Conservation (phyloP, 1,139 yeast genomes). For the Saccharomyces hybrid region DNA sequence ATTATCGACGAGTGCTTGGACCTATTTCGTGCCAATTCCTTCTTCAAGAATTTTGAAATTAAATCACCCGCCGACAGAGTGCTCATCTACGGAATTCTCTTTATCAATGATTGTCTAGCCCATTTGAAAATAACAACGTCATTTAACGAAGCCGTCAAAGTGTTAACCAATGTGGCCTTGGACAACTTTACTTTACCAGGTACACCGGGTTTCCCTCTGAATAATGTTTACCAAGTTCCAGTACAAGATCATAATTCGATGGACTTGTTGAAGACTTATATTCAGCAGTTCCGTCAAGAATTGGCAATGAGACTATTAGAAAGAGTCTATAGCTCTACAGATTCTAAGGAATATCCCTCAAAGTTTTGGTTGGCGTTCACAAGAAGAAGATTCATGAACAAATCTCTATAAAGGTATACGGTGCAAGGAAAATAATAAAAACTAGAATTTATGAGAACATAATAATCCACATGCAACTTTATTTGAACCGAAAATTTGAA, state of each 20-base stretch:
- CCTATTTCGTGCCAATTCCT: conserved; percentile 89
- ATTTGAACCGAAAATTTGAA: conserved; percentile 4
- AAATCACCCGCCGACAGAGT: conserved; percentile 92
- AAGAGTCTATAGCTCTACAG: conserved; percentile 51
- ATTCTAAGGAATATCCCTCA: conserved; percentile 45
- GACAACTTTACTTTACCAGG: conserved; percentile 93
- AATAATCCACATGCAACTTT: background rate
- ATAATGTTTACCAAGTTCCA: conserved; percentile 62
- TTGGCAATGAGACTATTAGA: conserved; percentile 71
- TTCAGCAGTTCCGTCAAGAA: conserved; percentile 92
- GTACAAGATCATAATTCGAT: conserved; percentile 70
- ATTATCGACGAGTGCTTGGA: conserved; percentile 86
- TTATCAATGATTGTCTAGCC: conserved; percentile 74
- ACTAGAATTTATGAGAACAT: too few species aligned
- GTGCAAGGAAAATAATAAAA: too few species aligned
- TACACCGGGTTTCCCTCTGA: conserved; percentile 87
- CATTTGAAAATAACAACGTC: conserved; percentile 43
- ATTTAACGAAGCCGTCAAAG: conserved; percentile 60
- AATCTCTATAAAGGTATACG: conserved; percentile 35
- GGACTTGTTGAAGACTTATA: conserved; percentile 69
- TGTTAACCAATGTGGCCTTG: conserved; percentile 72
- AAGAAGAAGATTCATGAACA: conserved; percentile 91
- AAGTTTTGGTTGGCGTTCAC: conserved; percentile 95
- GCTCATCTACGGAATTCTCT: conserved; percentile 92
- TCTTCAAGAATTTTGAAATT: conserved; percentile 93